Percentiles rank a stretch among this genome's conserved stretches.
Evolutionary conservation across 2,329 filamentous ascomycete species (phyloP).

Genomic region (Aotearoamyces nothofagi): DNA sequence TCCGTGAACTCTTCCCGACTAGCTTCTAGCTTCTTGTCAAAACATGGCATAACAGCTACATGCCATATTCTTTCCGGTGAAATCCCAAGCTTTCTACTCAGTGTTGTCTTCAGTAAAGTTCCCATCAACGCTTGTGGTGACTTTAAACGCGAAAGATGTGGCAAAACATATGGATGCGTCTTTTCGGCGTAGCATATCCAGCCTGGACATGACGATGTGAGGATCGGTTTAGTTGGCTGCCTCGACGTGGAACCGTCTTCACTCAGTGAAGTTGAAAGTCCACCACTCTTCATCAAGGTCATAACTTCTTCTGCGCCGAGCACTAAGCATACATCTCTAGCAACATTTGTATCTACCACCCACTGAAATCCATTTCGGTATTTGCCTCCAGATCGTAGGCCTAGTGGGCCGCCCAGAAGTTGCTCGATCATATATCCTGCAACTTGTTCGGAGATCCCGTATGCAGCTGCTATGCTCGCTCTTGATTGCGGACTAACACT

Average conservation of each 20-base stretch:
- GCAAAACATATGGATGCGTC: slow-evolving; percentile 85
- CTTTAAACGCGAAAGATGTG: slow-evolving; percentile 81
- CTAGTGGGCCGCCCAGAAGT: slow-evolving; percentile 55
- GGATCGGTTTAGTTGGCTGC: slow-evolving; percentile 37
- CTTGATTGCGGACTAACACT: slow-evolving; percentile 85
- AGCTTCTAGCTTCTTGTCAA: slow-evolving; percentile 97
- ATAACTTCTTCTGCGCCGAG: slow-evolving; percentile 61
- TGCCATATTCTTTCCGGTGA: slow-evolving; percentile 80
- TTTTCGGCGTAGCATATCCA: slow-evolving; percentile 99
- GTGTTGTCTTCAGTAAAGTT: slow-evolving; percentile 73
- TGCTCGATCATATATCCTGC: slow-evolving; percentile 74
- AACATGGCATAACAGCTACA: slow-evolving; percentile 92
- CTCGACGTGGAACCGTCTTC: slow-evolving; percentile 5
- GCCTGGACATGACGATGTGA: slow-evolving; percentile 85
- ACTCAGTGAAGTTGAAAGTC: slow-evolving; percentile 4
- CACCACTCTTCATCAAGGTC: slow-evolving; percentile 16
- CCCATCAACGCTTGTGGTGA: slow-evolving; percentile 88
- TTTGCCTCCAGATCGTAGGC: slow-evolving; percentile 54
- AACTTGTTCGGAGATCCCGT: slow-evolving; percentile 55
- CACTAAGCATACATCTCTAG: slow-evolving; percentile 72
- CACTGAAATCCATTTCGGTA: slow-evolving; percentile 70
- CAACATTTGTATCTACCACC: slow-evolving; percentile 78
- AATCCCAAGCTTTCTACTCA: slow-evolving; percentile 59
- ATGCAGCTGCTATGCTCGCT: slow-evolving; percentile 77
- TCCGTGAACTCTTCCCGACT: slow-evolving; percentile 86